Evolutionary conservation across 768 basidiomycete genomes (phyloP).

Genomic region (Serendipita indica): DNA sequence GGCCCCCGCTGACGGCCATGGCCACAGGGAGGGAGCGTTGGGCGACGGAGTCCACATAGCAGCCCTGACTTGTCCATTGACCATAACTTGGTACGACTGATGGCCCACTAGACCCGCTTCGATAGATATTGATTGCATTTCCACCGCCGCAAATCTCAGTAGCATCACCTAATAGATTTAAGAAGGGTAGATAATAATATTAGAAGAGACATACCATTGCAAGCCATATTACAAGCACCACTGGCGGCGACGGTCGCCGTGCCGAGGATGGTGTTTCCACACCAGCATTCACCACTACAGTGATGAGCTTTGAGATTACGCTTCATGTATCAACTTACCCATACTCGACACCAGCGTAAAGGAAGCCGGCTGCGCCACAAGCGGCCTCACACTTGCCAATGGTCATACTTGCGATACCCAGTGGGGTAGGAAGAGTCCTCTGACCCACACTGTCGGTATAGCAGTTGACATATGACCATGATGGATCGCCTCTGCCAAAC

Average conservation of each 20-base stretch:
- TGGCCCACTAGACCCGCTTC: constrained; percentile 33
- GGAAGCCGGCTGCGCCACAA: background rate
- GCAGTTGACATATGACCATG: background rate
- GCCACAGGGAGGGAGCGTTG: constrained; percentile 24
- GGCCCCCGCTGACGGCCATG: constrained; percentile 16
- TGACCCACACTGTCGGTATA: background rate
- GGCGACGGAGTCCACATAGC: constrained; percentile 19
- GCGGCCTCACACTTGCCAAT: background rate
- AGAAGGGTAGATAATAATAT: no score
- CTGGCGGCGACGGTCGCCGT: background rate
- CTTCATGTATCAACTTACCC: no score
- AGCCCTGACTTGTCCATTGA: constrained; percentile 14
- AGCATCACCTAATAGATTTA: background rate
- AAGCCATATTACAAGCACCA: background rate
- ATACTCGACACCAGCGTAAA: background rate
- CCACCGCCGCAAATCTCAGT: constrained; percentile 51
- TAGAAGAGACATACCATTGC: background rate
- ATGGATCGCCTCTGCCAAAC: background rate
- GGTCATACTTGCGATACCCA: constrained; percentile 6
- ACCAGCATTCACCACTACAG: background rate
- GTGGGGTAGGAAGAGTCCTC: background rate
- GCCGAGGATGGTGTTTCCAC: background rate
- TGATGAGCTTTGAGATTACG: no score
- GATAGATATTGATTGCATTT: constrained; percentile 47
- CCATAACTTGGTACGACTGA: background rate